Base-by-base conservation (phyloP, 1,284 basidiomycete genomes). In the Limonomyces culmigenus region DNA sequence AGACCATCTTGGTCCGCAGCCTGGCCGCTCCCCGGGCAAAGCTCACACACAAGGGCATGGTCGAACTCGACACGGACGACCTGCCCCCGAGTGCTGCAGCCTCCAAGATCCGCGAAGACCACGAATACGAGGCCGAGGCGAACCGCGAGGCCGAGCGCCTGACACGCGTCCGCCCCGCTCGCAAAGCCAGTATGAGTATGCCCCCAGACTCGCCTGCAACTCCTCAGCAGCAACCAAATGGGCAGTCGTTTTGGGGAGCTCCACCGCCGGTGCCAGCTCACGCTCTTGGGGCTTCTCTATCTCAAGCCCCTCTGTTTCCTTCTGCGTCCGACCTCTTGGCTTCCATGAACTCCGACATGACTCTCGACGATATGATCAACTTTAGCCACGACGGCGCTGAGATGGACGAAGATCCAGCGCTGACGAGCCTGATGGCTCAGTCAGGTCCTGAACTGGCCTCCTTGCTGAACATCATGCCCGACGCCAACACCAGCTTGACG, bases 31-130 rank as follows among this genome's bases (percentile, higher is more conserved):
- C 85, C 40, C 75, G 78, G 46, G 76, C 83, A 25, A 88, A 88
- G 55, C 78, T 86, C 42, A 89, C 85, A 15, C 86, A 88, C 60
- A 89, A 89, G 55, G 86, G 86, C 39, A 58, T 87, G 42, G 75
- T 88, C 59, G 74, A 85, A 46, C 84, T 89, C 46, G 86, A 88
- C 68, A 70, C 42, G 76, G 70, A n/a, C 62, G 65, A 31, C 43
- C 51, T 23, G 56, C 59, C 35, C 23, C 8, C n/a, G n/a, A 53
- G 53, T n/a, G n/a, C n/a, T n/a, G n/a, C n/a, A n/a, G n/a, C n/a
- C n/a, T n/a, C 33, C 44, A 56, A 41, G 61, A 67, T 48, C 43
- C 59, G 63, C n/a, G n/a, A n/a, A 42, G 72, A 77, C 45, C 58
- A 63, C 33, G 59, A 61, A 46, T 63, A 73, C 36, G 56, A 57